Percentiles rank a stretch among this genome's conserved stretches.
phyloP scores from a whole-genome alignment of 2,329 filamentous ascomycete species.

The Xylariaceae sp. region DNA sequence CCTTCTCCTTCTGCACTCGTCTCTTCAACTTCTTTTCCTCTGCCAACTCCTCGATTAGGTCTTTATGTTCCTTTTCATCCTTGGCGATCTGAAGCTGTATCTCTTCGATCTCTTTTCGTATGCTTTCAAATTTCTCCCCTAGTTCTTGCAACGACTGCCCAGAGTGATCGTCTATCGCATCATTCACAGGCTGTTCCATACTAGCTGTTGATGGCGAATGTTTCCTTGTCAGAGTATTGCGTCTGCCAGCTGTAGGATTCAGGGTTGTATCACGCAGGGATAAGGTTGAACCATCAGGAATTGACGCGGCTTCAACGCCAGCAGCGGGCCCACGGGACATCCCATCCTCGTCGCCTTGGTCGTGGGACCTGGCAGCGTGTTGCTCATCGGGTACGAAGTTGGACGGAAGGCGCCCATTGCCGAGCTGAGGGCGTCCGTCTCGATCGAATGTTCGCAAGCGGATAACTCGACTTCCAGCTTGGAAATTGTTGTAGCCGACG shows the following conservation, averaged over 20 bases:
- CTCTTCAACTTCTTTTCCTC: constrained; percentile 76
- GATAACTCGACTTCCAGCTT: constrained; percentile 80
- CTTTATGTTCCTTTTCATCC: constrained; percentile 67
- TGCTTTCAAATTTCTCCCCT: constrained; percentile 72
- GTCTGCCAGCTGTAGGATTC: constrained; percentile 41
- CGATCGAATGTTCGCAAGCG: constrained; percentile 72
- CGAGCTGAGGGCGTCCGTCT: constrained; percentile 60
- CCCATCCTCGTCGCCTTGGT: constrained; percentile 49
- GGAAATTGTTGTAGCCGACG: constrained; percentile 86
- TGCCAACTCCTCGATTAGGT: constrained; percentile 62
- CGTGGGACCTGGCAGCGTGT: constrained; percentile 36
- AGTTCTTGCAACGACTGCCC: constrained; percentile 70
- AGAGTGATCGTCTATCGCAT: constrained; percentile 48
- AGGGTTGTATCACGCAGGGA: constrained; percentile 62
- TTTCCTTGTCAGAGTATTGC: constrained; percentile 68
- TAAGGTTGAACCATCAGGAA: constrained; percentile 56
- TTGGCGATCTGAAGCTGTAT: constrained; percentile 64
- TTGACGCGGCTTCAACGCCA: constrained; percentile 56
- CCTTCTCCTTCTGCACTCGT: constrained; percentile 78
- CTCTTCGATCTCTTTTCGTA: constrained; percentile 81
- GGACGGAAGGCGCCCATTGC: constrained; percentile 52
- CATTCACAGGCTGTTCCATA: constrained; percentile 47
- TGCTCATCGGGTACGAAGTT: constrained; percentile 53
- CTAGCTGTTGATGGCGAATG: constrained; percentile 67
- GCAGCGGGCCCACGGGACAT: constrained; percentile 49